phyloP scores from a whole-genome alignment of 306 rosid genomes.

The Malus asiatica region DNA sequence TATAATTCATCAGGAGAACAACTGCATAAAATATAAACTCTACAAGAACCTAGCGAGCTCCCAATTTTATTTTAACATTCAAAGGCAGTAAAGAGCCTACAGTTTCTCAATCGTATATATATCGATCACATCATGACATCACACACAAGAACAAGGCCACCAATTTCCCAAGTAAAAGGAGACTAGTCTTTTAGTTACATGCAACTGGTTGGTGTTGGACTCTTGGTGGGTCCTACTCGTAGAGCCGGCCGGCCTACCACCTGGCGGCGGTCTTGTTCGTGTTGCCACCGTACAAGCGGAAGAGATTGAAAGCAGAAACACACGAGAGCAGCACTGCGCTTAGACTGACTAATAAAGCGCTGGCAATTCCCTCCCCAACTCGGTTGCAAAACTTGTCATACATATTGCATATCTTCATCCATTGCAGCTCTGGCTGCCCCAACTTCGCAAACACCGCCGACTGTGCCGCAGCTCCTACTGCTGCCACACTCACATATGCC shows the following conservation, averaged over 20 bases:
- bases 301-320: slow-evolving; percentile 78
- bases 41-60: no score
- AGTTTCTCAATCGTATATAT: neutral
- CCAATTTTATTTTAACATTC: neutral
- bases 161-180: no score
- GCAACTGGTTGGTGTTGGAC: neutral
- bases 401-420: slow-evolving; percentile 69
- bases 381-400: slow-evolving; percentile 85
- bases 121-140: neutral
- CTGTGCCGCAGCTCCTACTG: slow-evolving; percentile 58
- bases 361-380: slow-evolving; percentile 71
- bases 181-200: no score
- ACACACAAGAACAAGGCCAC: neutral
- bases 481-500: slow-evolving; percentile 66
- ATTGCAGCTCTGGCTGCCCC: slow-evolving; percentile 78
- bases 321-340: slow-evolving; percentile 56
- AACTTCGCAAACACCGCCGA: slow-evolving; percentile 59
- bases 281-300: slow-evolving; percentile 65
- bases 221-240: neutral
- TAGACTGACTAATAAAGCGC: slow-evolving; percentile 52
- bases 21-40: no score
- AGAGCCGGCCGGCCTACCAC: slow-evolving; percentile 24
- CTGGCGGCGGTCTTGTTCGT: slow-evolving; percentile 31
- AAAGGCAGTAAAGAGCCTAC: neutral
- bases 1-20: no score